Percentiles rank a stretch among this genome's conserved stretches.
These are phyloP conservation scores for Phytophthora sp. DNA, from an alignment of 352 stramenopile species.

Conservation along the genomic window DNA sequence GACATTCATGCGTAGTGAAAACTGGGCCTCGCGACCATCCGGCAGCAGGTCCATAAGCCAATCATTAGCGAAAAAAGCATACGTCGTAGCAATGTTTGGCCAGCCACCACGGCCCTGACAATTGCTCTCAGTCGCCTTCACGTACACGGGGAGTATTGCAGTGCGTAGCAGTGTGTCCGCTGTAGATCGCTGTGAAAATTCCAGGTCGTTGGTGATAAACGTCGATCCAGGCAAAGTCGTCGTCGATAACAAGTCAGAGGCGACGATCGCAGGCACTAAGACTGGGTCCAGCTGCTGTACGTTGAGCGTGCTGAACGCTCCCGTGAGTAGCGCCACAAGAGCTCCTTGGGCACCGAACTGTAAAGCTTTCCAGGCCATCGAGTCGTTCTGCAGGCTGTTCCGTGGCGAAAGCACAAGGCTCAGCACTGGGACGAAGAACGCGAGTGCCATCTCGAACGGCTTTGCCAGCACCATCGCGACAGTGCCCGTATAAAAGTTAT, in stretches of 20 bases:
- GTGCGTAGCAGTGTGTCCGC: slow-evolving; percentile 44
- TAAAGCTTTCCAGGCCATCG: slow-evolving; percentile 37
- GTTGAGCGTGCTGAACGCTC: slow-evolving; percentile 55
- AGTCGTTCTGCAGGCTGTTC: slow-evolving; percentile 51
- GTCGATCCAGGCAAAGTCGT: not conserved
- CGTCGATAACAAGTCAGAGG: slow-evolving; percentile 35
- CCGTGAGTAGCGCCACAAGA: slow-evolving; percentile 46
- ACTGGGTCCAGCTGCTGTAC: slow-evolving; percentile 40
- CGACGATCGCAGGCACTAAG: slow-evolving; percentile 36
- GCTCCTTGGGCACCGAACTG: slow-evolving; percentile 33
- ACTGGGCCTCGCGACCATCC: slow-evolving; percentile 13
- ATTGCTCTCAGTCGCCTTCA: slow-evolving; percentile 23
- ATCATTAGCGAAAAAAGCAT: slow-evolving; percentile 42
- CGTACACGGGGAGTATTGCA: slow-evolving; percentile 33
- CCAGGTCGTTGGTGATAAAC: not conserved
- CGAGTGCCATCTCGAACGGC: slow-evolving; percentile 46
- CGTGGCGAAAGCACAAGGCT: slow-evolving; percentile 46
- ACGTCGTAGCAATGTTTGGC: slow-evolving; percentile 38
- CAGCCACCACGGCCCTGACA: slow-evolving; percentile 39
- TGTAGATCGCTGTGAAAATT: slow-evolving; percentile 30
- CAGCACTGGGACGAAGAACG: slow-evolving; percentile 51
- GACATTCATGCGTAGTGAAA: slow-evolving; percentile 25
- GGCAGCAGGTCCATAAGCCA: slow-evolving; percentile 47
- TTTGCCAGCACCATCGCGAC: slow-evolving; percentile 40
- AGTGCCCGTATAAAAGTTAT: slow-evolving; percentile 66